Base-by-base conservation (phyloP, 495 filamentous ascomycete genomes). In the Hyaloscypha finlandica region DNA sequence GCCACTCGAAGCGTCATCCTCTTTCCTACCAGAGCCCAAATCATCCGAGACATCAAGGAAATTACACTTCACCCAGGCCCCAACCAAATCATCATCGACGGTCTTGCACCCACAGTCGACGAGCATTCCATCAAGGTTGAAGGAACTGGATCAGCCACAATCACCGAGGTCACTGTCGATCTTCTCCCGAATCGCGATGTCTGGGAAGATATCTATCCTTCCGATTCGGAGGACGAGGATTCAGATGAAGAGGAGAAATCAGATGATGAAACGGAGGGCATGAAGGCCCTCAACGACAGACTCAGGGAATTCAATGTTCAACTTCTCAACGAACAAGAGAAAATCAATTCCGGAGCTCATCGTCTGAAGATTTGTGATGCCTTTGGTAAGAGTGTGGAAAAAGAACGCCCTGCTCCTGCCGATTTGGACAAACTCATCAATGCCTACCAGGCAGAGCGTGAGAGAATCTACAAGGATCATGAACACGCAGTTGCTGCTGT, bases 41-140 rank as follows among this genome's bases (percentile, higher is more conserved):
- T 91, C 16, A 79, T 86, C 31, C 84, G 89, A 22, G 85, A 89
- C 59, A 85, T 92, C 74, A 81, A 84, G 56, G 77, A 84, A 71
- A 79, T 91, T 19, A 71, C 74, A 16, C 80, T 66, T 32, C 61
- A 81, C 83, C 81, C 83, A 29, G 88, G 87, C 11, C 70, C 82
- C 25, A 89, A 89, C 71, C 82, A 90, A 65, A 85, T 94, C 65
- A 85, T 81, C 8, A 80, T 93, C 32, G 73, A 85, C 16, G 91
- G 89, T 16, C 78, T 92, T 32, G 85, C 86, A 8, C 88, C 87
- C 3, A 85, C 82, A 14, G 80, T 84, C 48, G 88, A 91, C 65
- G 80, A 87, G 69, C 80, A 88, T 72, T 90, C 87, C 35, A 86
- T 92, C 77, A 89, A 89, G 69, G 86, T 92, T 64, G 87, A 90